Base-by-base conservation (phyloP, 352 stramenopile genomes). In the Globisporangium solare region DNA sequence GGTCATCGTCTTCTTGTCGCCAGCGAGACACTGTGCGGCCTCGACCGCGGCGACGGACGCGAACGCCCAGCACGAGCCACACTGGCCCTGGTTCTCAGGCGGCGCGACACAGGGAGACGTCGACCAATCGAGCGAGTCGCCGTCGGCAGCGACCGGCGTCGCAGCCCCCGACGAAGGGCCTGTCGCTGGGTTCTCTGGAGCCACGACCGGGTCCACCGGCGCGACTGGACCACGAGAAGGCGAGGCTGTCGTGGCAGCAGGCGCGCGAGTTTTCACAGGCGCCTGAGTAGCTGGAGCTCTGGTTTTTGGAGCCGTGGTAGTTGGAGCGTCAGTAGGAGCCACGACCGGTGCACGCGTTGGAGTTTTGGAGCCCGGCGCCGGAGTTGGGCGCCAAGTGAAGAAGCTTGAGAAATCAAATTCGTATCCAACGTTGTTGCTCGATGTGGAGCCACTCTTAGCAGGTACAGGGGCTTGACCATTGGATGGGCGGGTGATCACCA, bases 61-160 rank as follows among this genome's bases (percentile, higher is more conserved):
- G 70, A 99, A 99, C 2, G 94, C 87, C 95, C 96, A 99, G 74
- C 96, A 99, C 10, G 88, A 96, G 47, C 96, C 94, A 61, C 97
- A 99, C 2, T 85, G 62, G 13, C 93, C 97, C 68, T 99, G 97
- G 70, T 99, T 90, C 50, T 97, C 96, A 35, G 98, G 54, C 46
- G 58, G 47, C 20, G 67, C 66, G 15, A 84, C 60, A 52, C 74
- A 84, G 11, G 13, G 22, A 3, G 69, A 66, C 10, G 47, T 76
- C 35, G 62, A 78, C 74, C 71, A 79, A 54, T 79, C 71, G 1
- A 76, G 53, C 0, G 69, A 74, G 37, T 73, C 51, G 14, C 60
- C 56, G 18, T 71, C 57, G 6, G 24, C 47, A 24, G 60, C 51
- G 1, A 56, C 51, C 7, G 51, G 24, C 2, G 63, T 54, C 12